phyloP scores from a whole-genome alignment of 1,284 basidiomycete species.

The Ceratobasidium sp. region DNA sequence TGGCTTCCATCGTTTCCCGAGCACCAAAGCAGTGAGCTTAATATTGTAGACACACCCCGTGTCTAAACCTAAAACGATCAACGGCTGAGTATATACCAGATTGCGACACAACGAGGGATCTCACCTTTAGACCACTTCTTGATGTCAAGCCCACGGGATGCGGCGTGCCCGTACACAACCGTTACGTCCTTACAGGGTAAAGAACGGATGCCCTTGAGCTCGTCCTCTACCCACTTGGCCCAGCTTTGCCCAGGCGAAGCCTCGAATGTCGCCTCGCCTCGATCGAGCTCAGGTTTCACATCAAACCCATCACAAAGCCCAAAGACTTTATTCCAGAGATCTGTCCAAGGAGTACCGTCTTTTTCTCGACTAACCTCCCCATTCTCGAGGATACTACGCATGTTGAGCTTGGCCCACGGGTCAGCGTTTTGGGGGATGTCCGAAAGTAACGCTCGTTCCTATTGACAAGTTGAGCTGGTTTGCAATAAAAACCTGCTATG shows the following conservation, averaged over 20 bases:
- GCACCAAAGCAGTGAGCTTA: slow-evolving; percentile 45
- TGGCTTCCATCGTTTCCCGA: slow-evolving; percentile 46
- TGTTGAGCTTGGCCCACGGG: slow-evolving; percentile 77
- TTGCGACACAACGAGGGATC: background rate
- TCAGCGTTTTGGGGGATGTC: slow-evolving; percentile 74
- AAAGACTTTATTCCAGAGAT: slow-evolving; percentile 77
- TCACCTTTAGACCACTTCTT: slow-evolving; percentile 73
- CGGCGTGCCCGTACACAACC: slow-evolving; percentile 85
- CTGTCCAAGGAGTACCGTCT: slow-evolving; percentile 73
- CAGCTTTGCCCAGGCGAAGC: slow-evolving; percentile 38
- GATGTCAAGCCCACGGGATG: slow-evolving; percentile 74
- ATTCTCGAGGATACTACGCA: slow-evolving; percentile 67
- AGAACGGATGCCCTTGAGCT: slow-evolving; percentile 27
- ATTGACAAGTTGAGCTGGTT: slow-evolving; percentile 41
- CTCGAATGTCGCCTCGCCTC: slow-evolving; percentile 28
- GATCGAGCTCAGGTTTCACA: slow-evolving; percentile 1
- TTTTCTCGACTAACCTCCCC: slow-evolving; percentile 62
- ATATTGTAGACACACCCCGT: slow-evolving; percentile 69
- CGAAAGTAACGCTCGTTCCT: slow-evolving; percentile 66
- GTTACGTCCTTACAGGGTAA: slow-evolving; percentile 54
- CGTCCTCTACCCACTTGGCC: slow-evolving; percentile 46
- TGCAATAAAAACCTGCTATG: background rate
- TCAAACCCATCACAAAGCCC: slow-evolving; percentile 65
- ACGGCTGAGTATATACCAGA: background rate
- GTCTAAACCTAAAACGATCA: slow-evolving; percentile 61